A percentile compares a stretch with the other conserved stretches of the same genome.
Evolutionary conservation across 2,329 filamentous ascomycete species (phyloP).

Genomic region (Fusarium miscanthi): DNA sequence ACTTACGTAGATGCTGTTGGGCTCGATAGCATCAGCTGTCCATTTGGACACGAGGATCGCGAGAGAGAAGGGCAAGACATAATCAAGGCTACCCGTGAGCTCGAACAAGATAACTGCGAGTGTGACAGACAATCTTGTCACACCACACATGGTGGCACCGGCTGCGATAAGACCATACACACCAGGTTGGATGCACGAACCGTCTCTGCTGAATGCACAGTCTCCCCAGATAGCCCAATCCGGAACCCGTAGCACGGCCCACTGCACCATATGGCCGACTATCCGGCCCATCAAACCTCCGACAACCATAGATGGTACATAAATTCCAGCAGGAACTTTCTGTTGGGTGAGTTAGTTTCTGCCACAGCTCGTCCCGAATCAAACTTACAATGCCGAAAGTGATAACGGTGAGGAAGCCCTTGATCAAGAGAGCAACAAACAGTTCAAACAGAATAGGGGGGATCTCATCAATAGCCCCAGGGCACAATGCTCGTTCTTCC

Average conservation of each 20-base stretch:
- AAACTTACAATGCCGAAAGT: conserved; percentile 85
- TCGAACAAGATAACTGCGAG: conserved; percentile 96
- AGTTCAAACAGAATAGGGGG: conserved; percentile 78
- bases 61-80: conserved; percentile 93
- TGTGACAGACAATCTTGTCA: conserved; percentile 92
- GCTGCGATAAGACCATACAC: conserved; percentile 96
- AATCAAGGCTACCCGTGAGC: conserved; percentile 92
- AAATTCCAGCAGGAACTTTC: conserved; percentile 96
- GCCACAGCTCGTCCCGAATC: not conserved
- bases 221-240: conserved; percentile 77
- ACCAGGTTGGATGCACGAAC: conserved; percentile 93
- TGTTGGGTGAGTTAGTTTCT: conserved; percentile 47
- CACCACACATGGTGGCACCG: conserved; percentile 97
- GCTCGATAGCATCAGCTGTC: conserved; percentile 96
- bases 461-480: conserved; percentile 78
- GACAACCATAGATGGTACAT: conserved; percentile 98
- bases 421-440: conserved; percentile 84
- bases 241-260: conserved; percentile 79
- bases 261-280: conserved; percentile 87
- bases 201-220: conserved; percentile 76
- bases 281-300: conserved; percentile 91
- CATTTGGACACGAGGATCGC: conserved; percentile 96
- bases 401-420: conserved; percentile 86
- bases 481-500: conserved; percentile 81
- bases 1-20: conserved; percentile 87